Conservation (phyloP, 805 yeast genomes). For the Candida qinlingensis region DNA sequence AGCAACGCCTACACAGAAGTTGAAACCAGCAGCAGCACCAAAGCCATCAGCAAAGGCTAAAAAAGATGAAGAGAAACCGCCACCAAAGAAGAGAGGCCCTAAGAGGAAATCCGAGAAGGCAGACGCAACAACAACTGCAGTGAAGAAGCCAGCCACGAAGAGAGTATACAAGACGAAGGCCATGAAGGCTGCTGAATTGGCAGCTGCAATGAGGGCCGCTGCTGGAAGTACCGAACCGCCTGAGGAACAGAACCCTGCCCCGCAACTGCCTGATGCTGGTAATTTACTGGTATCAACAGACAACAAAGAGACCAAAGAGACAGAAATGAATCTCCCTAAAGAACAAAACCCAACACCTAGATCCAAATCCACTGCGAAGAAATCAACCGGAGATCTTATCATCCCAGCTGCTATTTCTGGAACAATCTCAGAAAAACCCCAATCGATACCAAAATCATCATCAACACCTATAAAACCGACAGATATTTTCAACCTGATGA, state of each 20-base stretch:
- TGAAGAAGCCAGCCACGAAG: slow-evolving; percentile 1
- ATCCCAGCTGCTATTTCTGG: neutral
- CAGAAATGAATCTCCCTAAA: neutral
- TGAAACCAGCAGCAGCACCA: neutral
- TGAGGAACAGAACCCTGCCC: neutral
- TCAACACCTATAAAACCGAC: neutral
- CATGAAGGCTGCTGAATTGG: slow-evolving; percentile 6
- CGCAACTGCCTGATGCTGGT: too few species aligned
- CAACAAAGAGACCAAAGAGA: neutral
- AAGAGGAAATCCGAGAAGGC: neutral
- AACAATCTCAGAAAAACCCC: neutral
- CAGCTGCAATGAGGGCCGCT: slow-evolving; percentile 9
- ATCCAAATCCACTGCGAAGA: neutral
- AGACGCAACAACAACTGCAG: slow-evolving; percentile 1
- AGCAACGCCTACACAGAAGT: neutral
- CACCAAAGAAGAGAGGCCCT: neutral
- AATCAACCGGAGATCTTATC: neutral
- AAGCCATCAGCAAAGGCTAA: neutral
- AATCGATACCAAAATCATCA: neutral
- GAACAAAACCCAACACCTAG: neutral
- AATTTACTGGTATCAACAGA: neutral
- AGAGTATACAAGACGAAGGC: slow-evolving; percentile 3
- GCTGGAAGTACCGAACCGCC: neutral
- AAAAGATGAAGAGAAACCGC: neutral
- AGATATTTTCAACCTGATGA: slow-evolving; percentile 7